Percentiles rank a stretch among this genome's conserved stretches.
Evolutionary conservation across 2,329 filamentous ascomycete species (phyloP).

Genomic region (Venturia asperata): DNA sequence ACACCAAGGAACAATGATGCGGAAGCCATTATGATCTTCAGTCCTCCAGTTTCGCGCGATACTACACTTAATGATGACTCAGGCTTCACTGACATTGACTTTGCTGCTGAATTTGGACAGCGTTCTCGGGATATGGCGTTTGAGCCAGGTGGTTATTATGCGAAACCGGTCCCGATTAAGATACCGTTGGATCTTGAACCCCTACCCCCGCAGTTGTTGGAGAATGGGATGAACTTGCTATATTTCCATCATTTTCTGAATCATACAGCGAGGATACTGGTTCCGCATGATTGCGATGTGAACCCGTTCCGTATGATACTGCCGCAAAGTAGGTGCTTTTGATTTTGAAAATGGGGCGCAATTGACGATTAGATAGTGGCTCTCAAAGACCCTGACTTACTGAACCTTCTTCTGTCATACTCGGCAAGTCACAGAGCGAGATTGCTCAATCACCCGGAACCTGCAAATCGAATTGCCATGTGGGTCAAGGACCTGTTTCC

Average conservation of each 20-base stretch:
- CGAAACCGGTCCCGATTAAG: slow-evolving; percentile 58
- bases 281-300: slow-evolving; percentile 55
- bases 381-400: slow-evolving; percentile 59
- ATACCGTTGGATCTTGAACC: slow-evolving; percentile 52
- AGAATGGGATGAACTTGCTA: slow-evolving; percentile 75
- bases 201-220: slow-evolving; percentile 50
- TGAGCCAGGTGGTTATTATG: slow-evolving; percentile 60
- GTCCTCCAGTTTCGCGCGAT: slow-evolving; percentile 28
- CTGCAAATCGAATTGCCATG: slow-evolving; percentile 66
- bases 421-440: slow-evolving; percentile 77
- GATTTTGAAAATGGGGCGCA: slow-evolving; percentile 36
- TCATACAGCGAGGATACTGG: slow-evolving; percentile 64
- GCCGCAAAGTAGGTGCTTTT: slow-evolving; percentile 49
- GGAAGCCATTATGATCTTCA: slow-evolving; percentile 50
- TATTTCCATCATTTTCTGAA: slow-evolving; percentile 71
- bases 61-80: slow-evolving; percentile 28
- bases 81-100: slow-evolving; percentile 26
- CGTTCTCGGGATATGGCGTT: slow-evolving; percentile 47
- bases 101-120: slow-evolving; percentile 36
- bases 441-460: slow-evolving; percentile 65
- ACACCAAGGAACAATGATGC: slow-evolving; percentile 63
- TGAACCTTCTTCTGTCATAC: slow-evolving; percentile 72
- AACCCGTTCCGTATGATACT: slow-evolving; percentile 56
- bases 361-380: slow-evolving; percentile 51
- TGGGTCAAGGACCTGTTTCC: slow-evolving; percentile 78